Conservation (phyloP, 2,329 filamentous ascomycete genomes). For the Claviceps digitariae region DNA sequence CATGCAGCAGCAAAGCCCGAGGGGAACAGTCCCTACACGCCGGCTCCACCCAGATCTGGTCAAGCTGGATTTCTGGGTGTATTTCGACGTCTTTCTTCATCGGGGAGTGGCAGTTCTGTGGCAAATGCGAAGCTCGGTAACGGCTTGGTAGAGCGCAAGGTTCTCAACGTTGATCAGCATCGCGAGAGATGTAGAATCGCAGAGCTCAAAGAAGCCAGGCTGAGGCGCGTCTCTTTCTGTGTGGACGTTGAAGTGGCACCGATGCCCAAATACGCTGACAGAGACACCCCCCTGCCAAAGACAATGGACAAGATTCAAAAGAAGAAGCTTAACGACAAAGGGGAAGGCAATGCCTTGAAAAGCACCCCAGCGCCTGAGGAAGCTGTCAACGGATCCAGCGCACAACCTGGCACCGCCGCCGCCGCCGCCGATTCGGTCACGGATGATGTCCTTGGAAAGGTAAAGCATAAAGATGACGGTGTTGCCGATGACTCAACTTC, state of each 20-base stretch:
- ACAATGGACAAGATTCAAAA: conserved; percentile 40
- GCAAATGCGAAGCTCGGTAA: conserved; percentile 28
- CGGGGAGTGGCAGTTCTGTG: conserved; percentile 28
- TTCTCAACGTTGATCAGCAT: conserved; percentile 74
- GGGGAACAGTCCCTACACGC: conserved; percentile 56
- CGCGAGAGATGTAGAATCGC: conserved; percentile 67
- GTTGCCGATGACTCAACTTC: conserved; percentile 8
- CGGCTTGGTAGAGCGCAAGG: conserved; percentile 62
- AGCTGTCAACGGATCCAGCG: neutral
- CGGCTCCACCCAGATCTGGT: conserved; percentile 56
- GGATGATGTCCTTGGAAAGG: conserved; percentile 5
- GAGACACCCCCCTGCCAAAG: conserved; percentile 27
- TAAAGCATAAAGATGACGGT: conserved; percentile 14
- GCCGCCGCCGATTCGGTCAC: neutral
- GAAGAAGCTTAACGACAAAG: conserved; percentile 51
- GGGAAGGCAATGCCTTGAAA: conserved; percentile 63
- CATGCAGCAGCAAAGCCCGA: conserved; percentile 38
- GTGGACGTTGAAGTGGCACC: conserved; percentile 96
- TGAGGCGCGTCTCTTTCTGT: conserved; percentile 84
- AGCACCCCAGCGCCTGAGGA: conserved; percentile 38
- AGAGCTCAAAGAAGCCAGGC: conserved; percentile 66
- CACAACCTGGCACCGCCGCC: neutral
- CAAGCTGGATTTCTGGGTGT: conserved; percentile 69
- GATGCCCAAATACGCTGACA: conserved; percentile 62
- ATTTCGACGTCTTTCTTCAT: conserved; percentile 68